phyloP scores from a whole-genome alignment of 371 early-diverging fungal genomes.

The Spiromyces aspiralis region DNA sequence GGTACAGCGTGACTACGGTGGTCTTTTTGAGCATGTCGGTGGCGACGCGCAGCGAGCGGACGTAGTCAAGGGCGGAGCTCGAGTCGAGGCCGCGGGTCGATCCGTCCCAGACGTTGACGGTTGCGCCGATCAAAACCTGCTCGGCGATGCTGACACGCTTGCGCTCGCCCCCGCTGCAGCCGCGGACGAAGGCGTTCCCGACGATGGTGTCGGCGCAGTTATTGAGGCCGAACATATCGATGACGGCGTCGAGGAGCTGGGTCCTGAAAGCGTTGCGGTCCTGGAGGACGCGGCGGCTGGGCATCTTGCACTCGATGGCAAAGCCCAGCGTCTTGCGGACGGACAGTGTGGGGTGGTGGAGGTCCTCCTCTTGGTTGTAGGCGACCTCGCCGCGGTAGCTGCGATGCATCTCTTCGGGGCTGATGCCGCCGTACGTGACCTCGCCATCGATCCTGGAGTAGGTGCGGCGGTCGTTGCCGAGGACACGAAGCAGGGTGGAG shows the following conservation, averaged over 20 bases:
- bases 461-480: conserved; percentile 40
- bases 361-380: conserved; percentile 35
- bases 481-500: conserved; percentile 42
- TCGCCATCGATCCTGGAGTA: conserved; percentile 36
- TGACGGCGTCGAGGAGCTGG: conserved; percentile 27
- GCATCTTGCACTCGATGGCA: conserved; percentile 46
- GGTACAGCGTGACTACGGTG: conserved; percentile 45
- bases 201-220: conserved; percentile 64
- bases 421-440: conserved; percentile 38
- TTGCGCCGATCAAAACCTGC: conserved; percentile 59
- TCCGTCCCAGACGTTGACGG: conserved; percentile 69
- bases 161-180: conserved; percentile 72
- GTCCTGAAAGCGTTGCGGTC: conserved; percentile 4
- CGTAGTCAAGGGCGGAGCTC: conserved; percentile 53
- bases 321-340: conserved; percentile 44
- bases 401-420: conserved; percentile 30
- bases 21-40: conserved; percentile 43
- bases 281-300: conserved; percentile 31
- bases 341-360: conserved; percentile 45
- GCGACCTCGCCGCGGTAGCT: conserved; percentile 31
- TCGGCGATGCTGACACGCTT: conserved; percentile 77
- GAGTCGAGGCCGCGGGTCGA: conserved; percentile 83
- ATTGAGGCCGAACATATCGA: conserved; percentile 59
- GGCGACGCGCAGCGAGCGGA: conserved; percentile 37
- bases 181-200: conserved; percentile 66